A percentile compares a stretch with the other conserved stretches of the same genome.
phyloP scores from a whole-genome alignment of 192 early-diverging fungal species.

The Mortierella alpina region DNA sequence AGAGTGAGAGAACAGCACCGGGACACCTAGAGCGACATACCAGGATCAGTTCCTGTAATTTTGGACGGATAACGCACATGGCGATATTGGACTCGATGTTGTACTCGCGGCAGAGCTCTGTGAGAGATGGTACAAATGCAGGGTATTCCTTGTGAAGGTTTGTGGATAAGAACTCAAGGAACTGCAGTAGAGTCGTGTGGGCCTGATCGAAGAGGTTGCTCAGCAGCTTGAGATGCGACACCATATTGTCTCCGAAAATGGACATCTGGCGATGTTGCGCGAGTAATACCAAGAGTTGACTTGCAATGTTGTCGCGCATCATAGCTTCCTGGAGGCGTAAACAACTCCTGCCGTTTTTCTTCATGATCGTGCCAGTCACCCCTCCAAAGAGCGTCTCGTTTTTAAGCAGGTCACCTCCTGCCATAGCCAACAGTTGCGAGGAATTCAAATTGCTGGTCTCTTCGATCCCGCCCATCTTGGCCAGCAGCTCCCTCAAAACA shows the following conservation, averaged over 20 bases:
- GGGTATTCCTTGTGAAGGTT: slow-evolving; percentile 61
- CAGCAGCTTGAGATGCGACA: slow-evolving; percentile 66
- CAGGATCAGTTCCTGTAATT: slow-evolving; percentile 53
- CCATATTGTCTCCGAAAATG: slow-evolving; percentile 52
- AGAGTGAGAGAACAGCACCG: not conserved
- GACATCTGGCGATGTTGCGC: slow-evolving; percentile 68
- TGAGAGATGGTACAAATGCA: slow-evolving; percentile 58
- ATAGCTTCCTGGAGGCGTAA: slow-evolving; percentile 67
- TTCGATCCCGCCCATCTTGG: slow-evolving; percentile 78
- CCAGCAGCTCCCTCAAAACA: slow-evolving; percentile 76
- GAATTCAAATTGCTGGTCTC: slow-evolving; percentile 62
- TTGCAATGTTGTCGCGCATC: slow-evolving; percentile 61
- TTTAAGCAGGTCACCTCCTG: slow-evolving; percentile 70
- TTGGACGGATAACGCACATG: slow-evolving; percentile 74
- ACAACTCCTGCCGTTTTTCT: slow-evolving; percentile 60
- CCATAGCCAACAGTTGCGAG: slow-evolving; percentile 70
- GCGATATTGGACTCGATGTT: slow-evolving; percentile 70
- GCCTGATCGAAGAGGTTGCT: slow-evolving; percentile 71
- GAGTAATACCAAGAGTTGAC: slow-evolving; percentile 68
- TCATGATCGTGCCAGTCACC: slow-evolving; percentile 52
- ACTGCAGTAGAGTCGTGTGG: slow-evolving; percentile 71
- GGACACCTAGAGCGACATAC: not conserved
- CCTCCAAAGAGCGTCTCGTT: slow-evolving; percentile 67
- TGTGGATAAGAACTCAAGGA: slow-evolving; percentile 68
- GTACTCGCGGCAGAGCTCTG: slow-evolving; percentile 64